Percentiles rank a stretch among this genome's conserved stretches.
phyloP scores from a whole-genome alignment of 2,329 filamentous ascomycete genomes.

The Chalaropsis thielavioides region DNA sequence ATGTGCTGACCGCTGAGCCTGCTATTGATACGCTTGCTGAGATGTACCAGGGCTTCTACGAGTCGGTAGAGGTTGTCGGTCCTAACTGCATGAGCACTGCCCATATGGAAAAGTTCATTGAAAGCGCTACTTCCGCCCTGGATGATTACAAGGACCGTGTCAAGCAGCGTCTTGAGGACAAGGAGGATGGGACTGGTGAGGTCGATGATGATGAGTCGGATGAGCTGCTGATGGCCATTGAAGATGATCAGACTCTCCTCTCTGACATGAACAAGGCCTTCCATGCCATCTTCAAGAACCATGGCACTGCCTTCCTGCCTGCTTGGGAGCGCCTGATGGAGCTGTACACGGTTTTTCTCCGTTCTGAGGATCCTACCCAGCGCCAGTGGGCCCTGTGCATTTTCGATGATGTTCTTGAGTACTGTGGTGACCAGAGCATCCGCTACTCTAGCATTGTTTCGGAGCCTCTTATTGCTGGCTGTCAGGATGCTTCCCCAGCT shows the following conservation, averaged over 20 bases:
- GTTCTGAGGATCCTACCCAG: constrained; percentile 71
- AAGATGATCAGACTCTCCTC: constrained; percentile 90
- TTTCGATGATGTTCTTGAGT: constrained; percentile 94
- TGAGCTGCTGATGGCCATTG: constrained; percentile 77
- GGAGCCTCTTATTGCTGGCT: constrained; percentile 71
- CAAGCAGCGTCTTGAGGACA: constrained; percentile 67
- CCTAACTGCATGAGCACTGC: constrained; percentile 62
- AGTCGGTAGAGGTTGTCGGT: constrained; percentile 87
- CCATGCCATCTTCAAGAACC: constrained; percentile 97
- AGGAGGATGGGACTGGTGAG: constrained; percentile 55
- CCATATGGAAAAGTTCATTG: constrained; percentile 79
- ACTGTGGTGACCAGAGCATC: constrained; percentile 80
- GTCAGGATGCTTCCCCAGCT: constrained; percentile 71
- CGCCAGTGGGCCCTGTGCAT: constrained; percentile 99
- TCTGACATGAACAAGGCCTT: constrained; percentile 99
- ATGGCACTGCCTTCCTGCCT: constrained; percentile 68
- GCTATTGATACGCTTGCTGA: constrained; percentile 92
- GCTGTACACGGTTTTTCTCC: constrained; percentile 76
- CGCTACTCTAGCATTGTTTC: constrained; percentile 77
- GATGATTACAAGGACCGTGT: constrained; percentile 89
- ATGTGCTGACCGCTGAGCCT: constrained; percentile 84
- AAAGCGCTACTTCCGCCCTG: constrained; percentile 68
- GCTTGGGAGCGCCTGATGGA: constrained; percentile 75
- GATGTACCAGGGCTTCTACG: constrained; percentile 99
- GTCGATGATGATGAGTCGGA: constrained; percentile 85